Evolutionary conservation across 352 stramenopile genomes (phyloP), one percentile per base, ranked within the genome.

Genomic region (Phytophthora multivora): DNA sequence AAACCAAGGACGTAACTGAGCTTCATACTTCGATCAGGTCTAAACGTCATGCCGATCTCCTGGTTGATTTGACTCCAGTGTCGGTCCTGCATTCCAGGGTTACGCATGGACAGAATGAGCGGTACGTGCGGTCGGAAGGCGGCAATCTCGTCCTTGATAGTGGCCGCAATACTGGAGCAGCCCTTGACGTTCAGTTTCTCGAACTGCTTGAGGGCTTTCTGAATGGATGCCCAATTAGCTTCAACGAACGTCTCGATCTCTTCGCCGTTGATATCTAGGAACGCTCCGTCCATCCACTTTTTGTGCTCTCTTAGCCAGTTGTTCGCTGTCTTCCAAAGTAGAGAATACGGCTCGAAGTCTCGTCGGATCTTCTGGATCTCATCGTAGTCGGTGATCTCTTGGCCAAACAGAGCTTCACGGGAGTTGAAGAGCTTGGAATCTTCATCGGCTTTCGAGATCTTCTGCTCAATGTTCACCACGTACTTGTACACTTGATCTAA

Each of bases 341-440:
- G 82, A n/a, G 89, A 95, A 63, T 97, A 98, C 6, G 95, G 93
- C 49, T 98, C 94, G 65, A 98, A 98, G 30, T 93, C 78, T 25
- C 97, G 94, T 0, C 80, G 74, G 42, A 98, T 92, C 41, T 95
- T 91, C 38, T 88, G 75, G 18, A 98, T 86, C 51, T 95, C 76
- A 39, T 92, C 80, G 51, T 98, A 98, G 56, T 98, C 90, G 3
- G 93, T 97, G n/a, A 95, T 65, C 19, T 96, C 82, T 18, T 90
- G 77, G 7, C 78, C 85, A 23, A 98, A 98, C 5, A 98, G 66
- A 7, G 69, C 68, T 64, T 98, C 95, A 13, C 95, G 87, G 3
- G 87, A 96, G 58, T 98, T 98, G 61, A 98, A 98, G 1, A 96
- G 62, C 19, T 80, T 73, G 5, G 93, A 77, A 36, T 98, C 89